Conservation (phyloP, 805 yeast genomes). For the Naumovozyma castellii region DNA sequence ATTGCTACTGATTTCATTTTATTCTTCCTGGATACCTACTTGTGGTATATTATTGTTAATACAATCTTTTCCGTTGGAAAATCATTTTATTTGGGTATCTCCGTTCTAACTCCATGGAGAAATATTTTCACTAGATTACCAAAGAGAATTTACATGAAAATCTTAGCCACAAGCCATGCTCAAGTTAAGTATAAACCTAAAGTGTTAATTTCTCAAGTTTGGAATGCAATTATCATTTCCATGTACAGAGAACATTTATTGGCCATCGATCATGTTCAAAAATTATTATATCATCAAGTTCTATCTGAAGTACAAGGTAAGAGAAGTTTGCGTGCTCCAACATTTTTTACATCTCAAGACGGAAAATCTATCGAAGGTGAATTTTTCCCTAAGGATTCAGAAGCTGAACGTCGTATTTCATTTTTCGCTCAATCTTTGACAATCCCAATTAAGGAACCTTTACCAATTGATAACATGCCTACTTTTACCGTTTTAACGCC, state of each 20-base stretch:
- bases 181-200: slow-evolving; percentile 97
- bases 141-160: slow-evolving; percentile 95
- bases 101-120: slow-evolving; percentile 98
- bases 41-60: slow-evolving; percentile 96
- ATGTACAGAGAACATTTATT: slow-evolving; percentile 98
- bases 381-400: slow-evolving; percentile 92
- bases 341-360: slow-evolving; percentile 95
- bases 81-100: slow-evolving; percentile 96
- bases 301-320: slow-evolving; percentile 96
- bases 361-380: slow-evolving; percentile 82
- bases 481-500: slow-evolving; percentile 95
- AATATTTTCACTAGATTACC: slow-evolving; percentile 95
- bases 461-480: slow-evolving; percentile 99
- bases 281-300: slow-evolving; percentile 93
- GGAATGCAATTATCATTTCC: slow-evolving; percentile 98
- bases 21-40: slow-evolving; percentile 95
- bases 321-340: slow-evolving; percentile 95
- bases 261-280: slow-evolving; percentile 97
- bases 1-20: slow-evolving; percentile 81
- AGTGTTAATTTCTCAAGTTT: slow-evolving; percentile 93
- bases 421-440: slow-evolving; percentile 98
- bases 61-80: slow-evolving; percentile 92
- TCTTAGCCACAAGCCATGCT: slow-evolving; percentile 96
- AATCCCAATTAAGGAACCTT: slow-evolving; percentile 95
- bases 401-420: slow-evolving; percentile 98